Evolutionary conservation across 352 stramenopile genomes (phyloP).

Genomic region (Sclerospora graminicola): DNA sequence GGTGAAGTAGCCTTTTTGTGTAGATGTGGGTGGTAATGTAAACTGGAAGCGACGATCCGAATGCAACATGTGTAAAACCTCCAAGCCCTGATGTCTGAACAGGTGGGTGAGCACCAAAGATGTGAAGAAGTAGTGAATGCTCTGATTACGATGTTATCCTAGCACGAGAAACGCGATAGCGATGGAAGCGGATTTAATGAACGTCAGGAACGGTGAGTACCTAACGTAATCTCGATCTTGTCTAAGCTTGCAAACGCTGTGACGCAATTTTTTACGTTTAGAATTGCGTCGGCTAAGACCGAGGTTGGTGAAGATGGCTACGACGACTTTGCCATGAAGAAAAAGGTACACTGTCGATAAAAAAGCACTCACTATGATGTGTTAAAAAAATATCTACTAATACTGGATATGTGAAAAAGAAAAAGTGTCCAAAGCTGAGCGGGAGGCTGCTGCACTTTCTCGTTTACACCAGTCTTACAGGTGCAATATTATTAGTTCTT

Average conservation of each 20-base stretch:
- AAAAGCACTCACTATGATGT: not conserved
- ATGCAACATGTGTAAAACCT: conserved; percentile 83
- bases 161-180: conserved; percentile 75
- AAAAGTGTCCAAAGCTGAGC: conserved; percentile 63
- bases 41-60: conserved; percentile 80
- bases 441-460: conserved; percentile 70
- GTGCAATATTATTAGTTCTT: conserved; percentile 9
- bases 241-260: not conserved
- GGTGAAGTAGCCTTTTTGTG: not conserved
- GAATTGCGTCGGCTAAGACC: conserved; percentile 58
- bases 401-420: conserved; percentile 28
- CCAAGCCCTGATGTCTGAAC: conserved; percentile 56
- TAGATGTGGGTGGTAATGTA: conserved; percentile 77
- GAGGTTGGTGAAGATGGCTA: conserved; percentile 82
- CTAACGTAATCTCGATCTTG: not conserved
- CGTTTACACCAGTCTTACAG: conserved; percentile 76
- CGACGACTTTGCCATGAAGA: conserved; percentile 81
- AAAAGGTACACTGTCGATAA: conserved; percentile 33
- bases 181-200: conserved; percentile 79
- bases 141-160: not conserved
- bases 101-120: conserved; percentile 20
- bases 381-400: not conserved
- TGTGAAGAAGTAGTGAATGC: not conserved
- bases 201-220: conserved; percentile 58
- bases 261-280: conserved; percentile 6